Percentiles rank a stretch among this genome's conserved stretches.
These are phyloP conservation scores for Dioscorea alata DNA, from an alignment of 106 monocot genomes.

Conservation along the genomic window DNA sequence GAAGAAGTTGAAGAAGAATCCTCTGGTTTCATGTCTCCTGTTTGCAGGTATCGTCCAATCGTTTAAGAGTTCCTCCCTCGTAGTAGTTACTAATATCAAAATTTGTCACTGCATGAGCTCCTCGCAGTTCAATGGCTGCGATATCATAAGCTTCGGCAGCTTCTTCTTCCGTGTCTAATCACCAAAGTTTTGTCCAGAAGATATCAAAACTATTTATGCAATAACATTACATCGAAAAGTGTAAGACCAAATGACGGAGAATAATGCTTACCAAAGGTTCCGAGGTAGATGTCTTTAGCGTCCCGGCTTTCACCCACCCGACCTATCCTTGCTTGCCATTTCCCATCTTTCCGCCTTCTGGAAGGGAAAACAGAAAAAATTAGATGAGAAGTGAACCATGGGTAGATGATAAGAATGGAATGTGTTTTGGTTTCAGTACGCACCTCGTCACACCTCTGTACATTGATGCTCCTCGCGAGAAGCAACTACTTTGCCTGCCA, in stretches of 20 bases:
- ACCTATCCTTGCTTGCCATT: constrained; percentile 70
- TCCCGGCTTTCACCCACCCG: constrained; percentile 54
- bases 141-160: constrained; percentile 59
- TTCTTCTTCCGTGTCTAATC: constrained; percentile 48
- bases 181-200: too few relatives aligned
- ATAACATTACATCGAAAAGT: too few relatives aligned
- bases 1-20: background rate
- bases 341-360: constrained; percentile 63
- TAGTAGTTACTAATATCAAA: constrained; percentile 55
- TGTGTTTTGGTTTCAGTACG: background rate
- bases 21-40: constrained; percentile 2
- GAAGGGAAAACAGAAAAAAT: constrained; percentile 5
- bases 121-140: constrained; percentile 55
- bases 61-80: constrained; percentile 21
- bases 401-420: too few relatives aligned
- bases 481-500: constrained; percentile 58
- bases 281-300: constrained; percentile 68
- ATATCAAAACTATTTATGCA: background rate
- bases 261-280: constrained; percentile 47
- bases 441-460: constrained; percentile 72
- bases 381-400: background rate
- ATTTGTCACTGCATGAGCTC: constrained; percentile 58
- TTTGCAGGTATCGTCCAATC: constrained; percentile 20
- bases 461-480: constrained; percentile 60
- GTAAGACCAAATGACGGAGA: background rate